Evolutionary conservation across 2,329 filamentous ascomycete genomes (phyloP).

Genomic region (Xylariaceae sp.): DNA sequence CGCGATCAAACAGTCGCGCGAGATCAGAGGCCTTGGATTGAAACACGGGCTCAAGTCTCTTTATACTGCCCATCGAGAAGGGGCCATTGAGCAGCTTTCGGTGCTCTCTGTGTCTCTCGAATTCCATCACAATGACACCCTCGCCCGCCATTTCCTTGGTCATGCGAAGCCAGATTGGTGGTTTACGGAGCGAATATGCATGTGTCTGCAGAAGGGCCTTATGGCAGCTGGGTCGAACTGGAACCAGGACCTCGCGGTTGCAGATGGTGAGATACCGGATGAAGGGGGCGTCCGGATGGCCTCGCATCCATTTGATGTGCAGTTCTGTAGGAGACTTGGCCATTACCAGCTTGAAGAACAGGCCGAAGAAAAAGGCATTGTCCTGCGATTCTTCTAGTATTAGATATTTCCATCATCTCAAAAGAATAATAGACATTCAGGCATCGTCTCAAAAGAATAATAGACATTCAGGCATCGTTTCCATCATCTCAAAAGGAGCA

Average conservation of each 20-base stretch:
- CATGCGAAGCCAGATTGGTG: conserved; percentile 31
- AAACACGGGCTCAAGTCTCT: conserved; percentile 36
- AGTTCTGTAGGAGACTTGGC: conserved; percentile 27
- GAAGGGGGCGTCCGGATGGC: conserved; percentile 34
- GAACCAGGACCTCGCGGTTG: conserved; percentile 35
- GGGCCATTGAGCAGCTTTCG: conserved; percentile 33
- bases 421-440: background rate
- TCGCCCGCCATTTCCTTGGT: conserved; percentile 34
- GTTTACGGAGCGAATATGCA: conserved; percentile 37
- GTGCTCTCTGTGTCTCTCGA: conserved; percentile 33
- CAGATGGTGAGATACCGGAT: conserved; percentile 36
- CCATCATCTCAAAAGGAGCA: too few relatives aligned
- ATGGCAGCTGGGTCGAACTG: conserved; percentile 35
- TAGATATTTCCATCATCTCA: background rate
- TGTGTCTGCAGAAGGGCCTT: conserved; percentile 37
- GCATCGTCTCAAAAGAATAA: background rate
- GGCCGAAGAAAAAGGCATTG: conserved; percentile 38
- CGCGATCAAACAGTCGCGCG: conserved; percentile 3
- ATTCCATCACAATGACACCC: conserved; percentile 37
- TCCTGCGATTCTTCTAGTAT: conserved; percentile 27
- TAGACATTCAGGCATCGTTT: too few relatives aligned
- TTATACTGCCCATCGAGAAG: conserved; percentile 35
- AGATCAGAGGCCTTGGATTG: conserved; percentile 31
- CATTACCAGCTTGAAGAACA: conserved; percentile 33
- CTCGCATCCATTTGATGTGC: conserved; percentile 32